These are phyloP conservation scores for Huiozyma naganishii DNA, from an alignment of 805 yeast species.

Conservation along the genomic window DNA sequence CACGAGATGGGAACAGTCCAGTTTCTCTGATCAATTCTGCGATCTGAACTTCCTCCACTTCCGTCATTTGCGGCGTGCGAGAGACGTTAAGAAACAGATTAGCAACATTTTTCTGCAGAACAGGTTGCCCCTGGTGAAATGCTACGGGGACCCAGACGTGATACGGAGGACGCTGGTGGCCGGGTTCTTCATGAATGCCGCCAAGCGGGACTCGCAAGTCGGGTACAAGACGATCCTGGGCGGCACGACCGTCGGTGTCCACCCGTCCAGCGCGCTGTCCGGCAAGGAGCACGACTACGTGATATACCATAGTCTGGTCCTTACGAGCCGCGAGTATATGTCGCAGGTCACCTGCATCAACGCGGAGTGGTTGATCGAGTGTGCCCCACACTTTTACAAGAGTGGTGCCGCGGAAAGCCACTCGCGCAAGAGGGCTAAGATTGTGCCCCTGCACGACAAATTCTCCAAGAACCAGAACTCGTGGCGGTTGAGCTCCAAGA, in stretches of 20 bases:
- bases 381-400: constrained; percentile 66
- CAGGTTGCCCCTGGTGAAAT: constrained; percentile 35
- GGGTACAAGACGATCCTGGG: constrained; percentile 65
- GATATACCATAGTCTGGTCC: constrained; percentile 66
- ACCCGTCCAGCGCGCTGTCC: constrained; percentile 74
- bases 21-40: constrained; percentile 35
- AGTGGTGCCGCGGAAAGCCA: constrained; percentile 44
- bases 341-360: constrained; percentile 77
- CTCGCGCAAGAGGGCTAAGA: constrained; percentile 48
- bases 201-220: constrained; percentile 60
- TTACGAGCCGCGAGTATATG: constrained; percentile 87
- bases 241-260: constrained; percentile 65
- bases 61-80: constrained; percentile 63
- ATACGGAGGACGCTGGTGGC: constrained; percentile 54
- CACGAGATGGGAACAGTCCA: constrained; percentile 58
- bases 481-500: constrained; percentile 60
- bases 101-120: constrained; percentile 42
- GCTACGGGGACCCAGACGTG: constrained; percentile 45
- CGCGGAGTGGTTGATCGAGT: constrained; percentile 64
- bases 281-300: constrained; percentile 62
- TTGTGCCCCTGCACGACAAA: constrained; percentile 61
- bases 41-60: constrained; percentile 59
- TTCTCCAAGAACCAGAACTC: constrained; percentile 50
- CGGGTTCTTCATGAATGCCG: constrained; percentile 59
- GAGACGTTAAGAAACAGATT: constrained; percentile 72